Evolutionary conservation across 2,329 filamentous ascomycete species (phyloP).

Genomic region (Pseudogymnoascus sp.): DNA sequence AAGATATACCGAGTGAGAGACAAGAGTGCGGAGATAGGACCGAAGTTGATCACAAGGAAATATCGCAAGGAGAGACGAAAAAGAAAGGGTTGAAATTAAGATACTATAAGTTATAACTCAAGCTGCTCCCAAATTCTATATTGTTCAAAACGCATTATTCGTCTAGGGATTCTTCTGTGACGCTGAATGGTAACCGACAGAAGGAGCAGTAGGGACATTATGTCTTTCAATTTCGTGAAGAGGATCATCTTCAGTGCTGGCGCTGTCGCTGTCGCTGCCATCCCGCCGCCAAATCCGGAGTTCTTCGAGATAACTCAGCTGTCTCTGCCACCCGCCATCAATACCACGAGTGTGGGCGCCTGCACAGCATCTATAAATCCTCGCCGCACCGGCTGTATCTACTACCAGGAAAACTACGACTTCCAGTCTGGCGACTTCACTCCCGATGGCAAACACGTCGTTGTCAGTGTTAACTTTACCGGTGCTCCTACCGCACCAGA

Average conservation of each 20-base stretch:
- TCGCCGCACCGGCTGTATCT: neutral
- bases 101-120: neutral
- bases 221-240: neutral
- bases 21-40: neutral
- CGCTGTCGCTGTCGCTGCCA: neutral
- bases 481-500: slow-evolving; percentile 35
- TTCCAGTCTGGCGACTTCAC: slow-evolving; percentile 26
- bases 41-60: too few species aligned
- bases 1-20: neutral
- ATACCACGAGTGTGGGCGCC: neutral
- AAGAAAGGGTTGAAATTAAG: neutral
- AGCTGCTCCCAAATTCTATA: neutral
- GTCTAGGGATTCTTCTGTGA: neutral
- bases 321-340: neutral
- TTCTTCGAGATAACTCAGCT: neutral
- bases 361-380: neutral
- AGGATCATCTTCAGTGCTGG: neutral
- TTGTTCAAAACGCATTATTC: neutral
- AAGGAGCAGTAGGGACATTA: neutral
- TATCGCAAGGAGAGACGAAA: neutral
- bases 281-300: neutral
- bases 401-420: neutral
- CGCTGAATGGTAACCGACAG: neutral
- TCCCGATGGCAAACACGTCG: slow-evolving; percentile 36
- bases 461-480: slow-evolving; percentile 33